Conservation (phyloP, 805 yeast genomes). For the Wickerhamiella australiensis region DNA sequence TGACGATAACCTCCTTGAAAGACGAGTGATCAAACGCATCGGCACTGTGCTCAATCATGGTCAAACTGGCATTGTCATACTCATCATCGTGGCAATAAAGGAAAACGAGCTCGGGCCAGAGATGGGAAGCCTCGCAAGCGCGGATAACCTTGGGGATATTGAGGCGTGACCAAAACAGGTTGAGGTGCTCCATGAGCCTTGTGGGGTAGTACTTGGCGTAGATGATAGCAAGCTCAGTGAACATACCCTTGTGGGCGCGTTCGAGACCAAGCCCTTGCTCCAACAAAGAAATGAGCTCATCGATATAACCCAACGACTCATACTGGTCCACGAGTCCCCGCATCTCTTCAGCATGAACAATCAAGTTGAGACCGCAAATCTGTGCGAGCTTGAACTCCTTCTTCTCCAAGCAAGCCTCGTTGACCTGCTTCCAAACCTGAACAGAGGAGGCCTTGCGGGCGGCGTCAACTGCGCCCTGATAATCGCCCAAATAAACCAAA, state of each 20-base stretch:
- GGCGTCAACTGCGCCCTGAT: slow-evolving; percentile 95
- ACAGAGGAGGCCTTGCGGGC: slow-evolving; percentile 95
- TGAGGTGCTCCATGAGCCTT: slow-evolving; percentile 89
- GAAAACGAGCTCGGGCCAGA: slow-evolving; percentile 94
- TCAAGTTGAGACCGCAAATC: slow-evolving; percentile 94
- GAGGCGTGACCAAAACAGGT: slow-evolving; percentile 94
- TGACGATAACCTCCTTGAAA: slow-evolving; percentile 87
- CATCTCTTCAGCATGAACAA: slow-evolving; percentile 94
- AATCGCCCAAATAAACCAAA: slow-evolving; percentile 79
- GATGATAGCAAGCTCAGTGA: slow-evolving; percentile 84
- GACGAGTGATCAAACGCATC: slow-evolving; percentile 87
- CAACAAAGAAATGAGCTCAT: slow-evolving; percentile 79
- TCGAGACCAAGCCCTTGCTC: slow-evolving; percentile 94
- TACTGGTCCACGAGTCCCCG: slow-evolving; percentile 78
- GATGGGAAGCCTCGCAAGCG: slow-evolving; percentile 85
- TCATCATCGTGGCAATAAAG: slow-evolving; percentile 96
- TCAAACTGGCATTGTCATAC: slow-evolving; percentile 96
- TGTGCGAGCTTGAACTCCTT: slow-evolving; percentile 94
- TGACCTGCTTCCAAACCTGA: slow-evolving; percentile 94
- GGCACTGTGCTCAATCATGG: slow-evolving; percentile 91
- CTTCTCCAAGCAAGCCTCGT: slow-evolving; percentile 89
- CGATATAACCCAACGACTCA: slow-evolving; percentile 82
- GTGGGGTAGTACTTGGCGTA: slow-evolving; percentile 85
- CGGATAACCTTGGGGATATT: slow-evolving; percentile 94
- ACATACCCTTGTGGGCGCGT: slow-evolving; percentile 99